Base-by-base conservation (phyloP, 495 filamentous ascomycete genomes). In the Aspergillus kassunensis region DNA sequence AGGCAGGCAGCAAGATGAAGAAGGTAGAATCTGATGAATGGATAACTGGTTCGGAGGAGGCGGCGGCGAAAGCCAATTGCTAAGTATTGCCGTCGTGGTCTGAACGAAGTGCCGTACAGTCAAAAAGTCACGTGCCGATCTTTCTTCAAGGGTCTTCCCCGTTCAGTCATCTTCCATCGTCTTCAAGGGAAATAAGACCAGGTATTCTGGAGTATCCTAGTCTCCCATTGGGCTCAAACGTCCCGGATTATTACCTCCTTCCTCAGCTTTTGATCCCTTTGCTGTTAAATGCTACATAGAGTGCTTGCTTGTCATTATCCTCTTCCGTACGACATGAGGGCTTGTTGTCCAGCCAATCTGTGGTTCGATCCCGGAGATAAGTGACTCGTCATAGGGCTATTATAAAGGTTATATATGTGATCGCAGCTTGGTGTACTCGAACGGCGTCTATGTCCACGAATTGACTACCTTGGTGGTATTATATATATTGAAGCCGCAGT, bases 11-110 rank as follows among this genome's bases (percentile, higher is more conserved):
- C 15, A 48, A 23, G 45, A 25, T 44, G 25, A 30, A 18, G 10
- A 36, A 39, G 51, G 49, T 27, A 58, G 48, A 20, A 50, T 24
- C 30, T 46, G 44, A 34, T 35, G 36, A 53, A 61, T 34, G 48
- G 41, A 43, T 52, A 39, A 49, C 48, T 56, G 41, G 54, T 60
- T 54, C n/a, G 59, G 62, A 52, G 51, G 49, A 56, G 51, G 42
- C 51, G 61, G 71, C 66, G 69, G 69, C 68, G 69, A 72, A 66
- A 53, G 54, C 64, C 58, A 49, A 34, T 49, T 42, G 49, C 35
- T 21, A 29, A 46, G n/a, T n/a, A 51, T 65, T 65, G 70, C 67
- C 61, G 66, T 54, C 57, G 18, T n/a, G 61, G 61, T 42, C 34
- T 29, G 10, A 37, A 33, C 54, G 44, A 44, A 25, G n/a, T 20